Evolutionary conservation across 192 early-diverging fungal species (phyloP), one percentile per base, ranked within the genome.

Genomic region (Martensiomyces pterosporus): DNA sequence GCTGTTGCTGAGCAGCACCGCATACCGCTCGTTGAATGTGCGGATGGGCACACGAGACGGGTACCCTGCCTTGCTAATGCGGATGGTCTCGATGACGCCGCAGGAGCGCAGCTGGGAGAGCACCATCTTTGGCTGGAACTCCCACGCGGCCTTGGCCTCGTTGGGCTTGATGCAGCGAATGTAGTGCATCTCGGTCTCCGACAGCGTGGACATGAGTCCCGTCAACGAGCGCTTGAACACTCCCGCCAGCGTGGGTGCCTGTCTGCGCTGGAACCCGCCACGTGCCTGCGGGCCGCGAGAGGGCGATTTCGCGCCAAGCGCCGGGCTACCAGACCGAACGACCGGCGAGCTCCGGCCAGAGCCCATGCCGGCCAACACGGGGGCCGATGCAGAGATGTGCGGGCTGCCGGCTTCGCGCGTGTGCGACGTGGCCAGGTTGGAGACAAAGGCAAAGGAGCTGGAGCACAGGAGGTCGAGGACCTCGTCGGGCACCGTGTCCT

Each of bases 151-250:
- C 62, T 98, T 97, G 36, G 83, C 85, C 60, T 89, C 90, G 70
- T 98, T 98, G 21, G 96, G 94, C 77, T 97, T 97, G 75, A 98
- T 95, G 75, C 96, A 98, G 44, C 96, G 92, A 47, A 98, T 94
- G 55, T 97, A 98, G 57, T 94, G 90, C 44, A 89, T 88, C 40
- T 96, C 86, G 27, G 96, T 98, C 46, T 82, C 80, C 19, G 84
- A 83, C 62, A 98, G 84, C 14, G 94, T 97, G 23, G 84, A 84
- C 96, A 98, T 93, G 22, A 98, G 80, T 39, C 84, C 87, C 4
- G 91, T 86, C 42, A 98, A 75, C 7, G 93, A 96, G 19, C 65
- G 64, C 64, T 75, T 57, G 52, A 75, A 75, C 33, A 67, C 65
- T 26, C 60, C 65, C 3, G 64, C 65, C 25, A 75, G 55, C 37